Evolutionary conservation across 164 flowering plant species (phyloP).

Genomic region (Annona cherimola): DNA sequence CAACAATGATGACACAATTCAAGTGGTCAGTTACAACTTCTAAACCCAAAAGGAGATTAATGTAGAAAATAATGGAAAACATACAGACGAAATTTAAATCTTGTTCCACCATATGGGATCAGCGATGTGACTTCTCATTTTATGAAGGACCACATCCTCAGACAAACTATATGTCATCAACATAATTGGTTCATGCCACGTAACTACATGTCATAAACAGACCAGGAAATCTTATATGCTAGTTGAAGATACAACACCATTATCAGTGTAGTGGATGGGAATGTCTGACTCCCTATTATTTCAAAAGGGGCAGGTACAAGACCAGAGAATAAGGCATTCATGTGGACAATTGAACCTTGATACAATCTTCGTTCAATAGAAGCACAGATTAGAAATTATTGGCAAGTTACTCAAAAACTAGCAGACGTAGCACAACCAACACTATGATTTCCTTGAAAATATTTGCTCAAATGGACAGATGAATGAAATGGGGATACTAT

Average conservation of each 20-base stretch:
- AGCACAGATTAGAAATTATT: background rate
- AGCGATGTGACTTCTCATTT: background rate
- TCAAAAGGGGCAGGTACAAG: too few species aligned
- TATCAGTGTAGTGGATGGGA: too few species aligned
- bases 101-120: background rate
- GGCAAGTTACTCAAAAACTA: background rate
- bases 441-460: background rate
- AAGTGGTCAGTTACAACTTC: background rate
- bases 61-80: background rate
- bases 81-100: background rate
- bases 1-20: background rate
- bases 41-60: background rate
- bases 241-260: too few species aligned
- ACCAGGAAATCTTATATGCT: too few species aligned
- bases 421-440: background rate
- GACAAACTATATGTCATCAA: background rate
- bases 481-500: background rate
- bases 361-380: background rate
- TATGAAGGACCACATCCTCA: background rate
- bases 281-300: too few species aligned
- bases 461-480: background rate
- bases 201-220: too few species aligned
- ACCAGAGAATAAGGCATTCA: too few species aligned
- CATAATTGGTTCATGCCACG: too few species aligned
- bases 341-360: too few species aligned